These are phyloP conservation scores for Brachypodium distachyon DNA, from an alignment of 202 grass and related monocot species.

Conservation along the genomic window DNA sequence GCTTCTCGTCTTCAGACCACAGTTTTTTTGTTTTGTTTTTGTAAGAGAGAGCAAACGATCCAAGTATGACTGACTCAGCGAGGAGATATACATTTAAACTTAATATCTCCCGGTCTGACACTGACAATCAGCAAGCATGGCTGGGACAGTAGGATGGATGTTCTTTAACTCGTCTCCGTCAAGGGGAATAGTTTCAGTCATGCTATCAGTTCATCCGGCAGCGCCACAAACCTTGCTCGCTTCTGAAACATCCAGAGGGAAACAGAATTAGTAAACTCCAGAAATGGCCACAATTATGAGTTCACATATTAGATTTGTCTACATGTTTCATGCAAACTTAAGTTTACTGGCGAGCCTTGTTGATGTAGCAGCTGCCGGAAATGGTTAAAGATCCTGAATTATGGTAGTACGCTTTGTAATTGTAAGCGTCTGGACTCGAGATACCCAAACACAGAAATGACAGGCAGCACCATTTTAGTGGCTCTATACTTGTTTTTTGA, in stretches of 20 bases:
- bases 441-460: not conserved
- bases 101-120: conserved; percentile 24
- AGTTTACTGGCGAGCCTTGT: too few relatives aligned
- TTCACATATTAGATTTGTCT: not conserved
- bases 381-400: too few relatives aligned
- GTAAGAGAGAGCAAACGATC: not conserved
- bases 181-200: conserved; percentile 10
- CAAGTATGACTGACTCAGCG: not conserved
- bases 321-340: not conserved
- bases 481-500: too few relatives aligned
- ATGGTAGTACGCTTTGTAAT: too few relatives aligned
- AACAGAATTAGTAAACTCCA: conserved; percentile 3
- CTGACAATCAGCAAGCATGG: conserved; percentile 22
- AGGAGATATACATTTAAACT: conserved; percentile 41
- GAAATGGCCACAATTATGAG: not conserved
- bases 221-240: conserved; percentile 54
- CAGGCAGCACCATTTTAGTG: not conserved
- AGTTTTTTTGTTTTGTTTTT: conserved; percentile 12
- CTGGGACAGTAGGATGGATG: conserved; percentile 11
- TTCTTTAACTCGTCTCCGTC: conserved; percentile 24
- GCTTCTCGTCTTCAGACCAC: conserved; percentile 62
- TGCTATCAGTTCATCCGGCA: conserved; percentile 80
- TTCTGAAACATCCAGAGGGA: conserved; percentile 51
- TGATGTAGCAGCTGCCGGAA: too few relatives aligned
- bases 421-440: not conserved